Base-by-base conservation (phyloP, 2,329 filamentous ascomycete species). In the Septoria linicola region DNA sequence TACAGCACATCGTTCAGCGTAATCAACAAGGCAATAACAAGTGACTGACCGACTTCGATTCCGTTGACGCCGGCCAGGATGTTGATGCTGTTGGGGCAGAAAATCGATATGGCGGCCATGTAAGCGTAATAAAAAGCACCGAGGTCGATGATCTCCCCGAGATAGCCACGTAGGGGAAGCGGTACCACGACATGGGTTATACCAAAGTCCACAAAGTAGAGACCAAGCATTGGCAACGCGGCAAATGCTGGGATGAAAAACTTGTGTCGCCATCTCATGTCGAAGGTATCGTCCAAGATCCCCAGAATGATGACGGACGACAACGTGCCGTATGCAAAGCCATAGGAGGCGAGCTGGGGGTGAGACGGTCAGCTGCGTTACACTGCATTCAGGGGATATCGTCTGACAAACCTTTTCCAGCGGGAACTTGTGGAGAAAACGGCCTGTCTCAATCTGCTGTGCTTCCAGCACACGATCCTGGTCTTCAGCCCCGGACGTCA, bases 21-120 rank as follows among this genome's bases (percentile, higher is more conserved):
- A 60, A 99, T 82, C 43, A 97, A 80, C 46, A 84, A 70, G 20
- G 91, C 92, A 67, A 99, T 89, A 58, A 96, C 88, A 57, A 99
- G 77, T 53, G 90, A 96, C 73, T 99, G 93, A 8, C 87, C 84
- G 49, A 97, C 93, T 71, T 99, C 93, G 68, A 99, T 93, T 49
- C 93, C 93, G 71, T 99, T 99, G 72, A 99, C 89, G n/a, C 93
- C 93, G 0, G 93, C 93, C n/a, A 99, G 78, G 73, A 99, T 99
- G 76, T 99, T 99, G 80, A 99, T 99, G 71, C 89, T 90, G 74
- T 99, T 97, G 5, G 93, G 91, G 62, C 90, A 95, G 76, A 99
- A 99, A 70, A 99, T 99, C 68, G 92, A 88, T 61, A 99, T 81
- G 50, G 88, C 86, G 45, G 89, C 89, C 93, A 99, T 99, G 78